A percentile compares a stretch with the other conserved stretches of the same genome.
phyloP scores from a whole-genome alignment of 352 stramenopile genomes.

The Phytophthora pistaciae region DNA sequence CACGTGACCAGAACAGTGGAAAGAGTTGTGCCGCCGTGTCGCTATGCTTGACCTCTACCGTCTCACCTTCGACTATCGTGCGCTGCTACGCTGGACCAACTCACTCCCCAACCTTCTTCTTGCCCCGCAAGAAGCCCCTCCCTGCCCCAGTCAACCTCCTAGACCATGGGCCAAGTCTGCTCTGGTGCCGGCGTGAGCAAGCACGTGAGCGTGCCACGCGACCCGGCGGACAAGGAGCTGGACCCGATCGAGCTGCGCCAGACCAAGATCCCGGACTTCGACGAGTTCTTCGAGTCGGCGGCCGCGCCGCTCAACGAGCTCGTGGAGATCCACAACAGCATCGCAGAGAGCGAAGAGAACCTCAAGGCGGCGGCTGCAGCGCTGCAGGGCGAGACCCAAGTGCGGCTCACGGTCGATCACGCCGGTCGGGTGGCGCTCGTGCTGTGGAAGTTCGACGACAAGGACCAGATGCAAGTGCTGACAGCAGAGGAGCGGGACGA shows the following conservation, averaged over 20 bases:
- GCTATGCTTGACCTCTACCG: background rate
- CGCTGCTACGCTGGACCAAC: too few relatives aligned
- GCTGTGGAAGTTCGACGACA: conserved; percentile 60
- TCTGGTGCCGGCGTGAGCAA: conserved; percentile 58
- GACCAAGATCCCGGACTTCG: conserved; percentile 36
- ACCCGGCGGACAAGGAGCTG: conserved; percentile 34
- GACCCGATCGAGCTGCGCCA: conserved; percentile 28
- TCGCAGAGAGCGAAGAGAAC: conserved; percentile 63
- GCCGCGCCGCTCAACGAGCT: conserved; percentile 31
- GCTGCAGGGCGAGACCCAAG: conserved; percentile 58
- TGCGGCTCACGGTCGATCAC: conserved; percentile 37
- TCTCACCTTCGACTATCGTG: background rate
- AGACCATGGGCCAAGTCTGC: conserved; percentile 68
- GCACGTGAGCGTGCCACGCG: conserved; percentile 42
- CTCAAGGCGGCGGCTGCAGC: conserved; percentile 56
- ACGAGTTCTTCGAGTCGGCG: conserved; percentile 31
- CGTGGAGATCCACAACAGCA: conserved; percentile 53
- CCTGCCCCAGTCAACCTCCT: background rate
- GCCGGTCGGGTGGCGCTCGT: conserved; percentile 36
- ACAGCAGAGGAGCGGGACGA: conserved; percentile 23
- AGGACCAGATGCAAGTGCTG: conserved; percentile 50
- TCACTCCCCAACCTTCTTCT: conserved; percentile 50
- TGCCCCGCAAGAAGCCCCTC: conserved; percentile 27
- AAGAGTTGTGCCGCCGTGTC: conserved; percentile 9
- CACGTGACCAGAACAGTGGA: conserved; percentile 11